A percentile compares a stretch with the other conserved stretches of the same genome.
phyloP scores from a whole-genome alignment of 2,329 filamentous ascomycete species.

The Fusarium oxysporum region DNA sequence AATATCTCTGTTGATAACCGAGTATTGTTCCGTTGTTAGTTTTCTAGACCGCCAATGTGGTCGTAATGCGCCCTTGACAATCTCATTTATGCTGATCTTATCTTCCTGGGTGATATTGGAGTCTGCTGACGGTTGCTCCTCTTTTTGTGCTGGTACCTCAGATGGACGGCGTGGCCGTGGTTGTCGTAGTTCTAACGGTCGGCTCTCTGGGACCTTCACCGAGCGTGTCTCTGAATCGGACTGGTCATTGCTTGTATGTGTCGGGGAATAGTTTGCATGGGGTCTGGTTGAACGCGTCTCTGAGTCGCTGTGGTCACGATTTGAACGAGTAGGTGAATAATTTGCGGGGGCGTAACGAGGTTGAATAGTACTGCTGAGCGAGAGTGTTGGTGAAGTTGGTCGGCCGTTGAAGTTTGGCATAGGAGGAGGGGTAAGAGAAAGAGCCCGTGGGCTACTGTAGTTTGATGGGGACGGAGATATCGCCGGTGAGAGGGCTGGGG shows the following conservation, averaged over 20 bases:
- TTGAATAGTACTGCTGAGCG: slow-evolving; percentile 77
- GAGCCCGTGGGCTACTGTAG: slow-evolving; percentile 73
- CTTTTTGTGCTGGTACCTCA: slow-evolving; percentile 59
- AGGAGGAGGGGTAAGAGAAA: slow-evolving; percentile 77
- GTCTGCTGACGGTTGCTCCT: slow-evolving; percentile 77
- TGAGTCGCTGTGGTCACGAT: slow-evolving; percentile 13
- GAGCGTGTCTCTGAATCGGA: slow-evolving; percentile 40
- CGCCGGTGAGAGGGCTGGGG: slow-evolving; percentile 75
- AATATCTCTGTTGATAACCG: slow-evolving; percentile 88
- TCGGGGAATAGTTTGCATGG: slow-evolving; percentile 72
- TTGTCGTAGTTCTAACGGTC: slow-evolving; percentile 63
- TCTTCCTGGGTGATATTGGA: slow-evolving; percentile 77
- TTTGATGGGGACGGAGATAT: slow-evolving; percentile 73
- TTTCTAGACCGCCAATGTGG: slow-evolving; percentile 84
- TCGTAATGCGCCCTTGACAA: slow-evolving; percentile 85
- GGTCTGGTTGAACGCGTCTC: slow-evolving; percentile 63
- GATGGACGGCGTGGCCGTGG: slow-evolving; percentile 62
- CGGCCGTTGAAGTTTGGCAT: slow-evolving; percentile 64
- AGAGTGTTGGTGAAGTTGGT: slow-evolving; percentile 73
- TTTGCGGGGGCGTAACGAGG: slow-evolving; percentile 80
- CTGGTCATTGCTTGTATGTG: slow-evolving; percentile 33
- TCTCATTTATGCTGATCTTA: slow-evolving; percentile 88
- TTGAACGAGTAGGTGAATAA: slow-evolving; percentile 67
- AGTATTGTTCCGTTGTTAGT: slow-evolving; percentile 90
- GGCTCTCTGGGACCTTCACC: slow-evolving; percentile 42